A percentile compares a stretch with the other conserved stretches of the same genome.
Evolutionary conservation across 2,329 filamentous ascomycete genomes (phyloP).

Genomic region (Trichophyton simii): DNA sequence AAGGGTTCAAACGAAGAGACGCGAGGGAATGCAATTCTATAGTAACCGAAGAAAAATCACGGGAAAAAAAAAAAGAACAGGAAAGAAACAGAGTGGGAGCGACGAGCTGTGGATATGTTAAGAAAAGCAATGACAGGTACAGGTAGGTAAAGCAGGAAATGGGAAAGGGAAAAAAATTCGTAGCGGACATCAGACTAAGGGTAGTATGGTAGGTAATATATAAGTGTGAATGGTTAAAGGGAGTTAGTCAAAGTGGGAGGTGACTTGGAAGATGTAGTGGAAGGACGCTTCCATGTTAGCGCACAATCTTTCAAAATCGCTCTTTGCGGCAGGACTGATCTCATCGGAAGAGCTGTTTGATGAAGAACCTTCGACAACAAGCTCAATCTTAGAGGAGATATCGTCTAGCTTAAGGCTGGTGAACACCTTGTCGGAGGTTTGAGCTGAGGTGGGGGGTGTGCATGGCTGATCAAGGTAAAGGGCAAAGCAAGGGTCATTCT

Average conservation of each 20-base stretch:
- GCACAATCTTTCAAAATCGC: constrained; percentile 27
- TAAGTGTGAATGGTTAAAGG: not conserved
- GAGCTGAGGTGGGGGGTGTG: constrained; percentile 19
- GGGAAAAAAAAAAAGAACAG: not conserved
- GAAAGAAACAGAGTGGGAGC: not conserved
- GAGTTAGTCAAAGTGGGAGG: constrained; percentile 24
- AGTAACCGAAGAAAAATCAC: not conserved
- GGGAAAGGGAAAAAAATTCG: not conserved
- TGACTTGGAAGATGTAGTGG: constrained; percentile 29
- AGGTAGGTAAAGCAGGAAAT: not conserved
- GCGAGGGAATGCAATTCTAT: not conserved
- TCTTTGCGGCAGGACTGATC: constrained; percentile 16
- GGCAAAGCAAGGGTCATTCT: constrained; percentile 37
- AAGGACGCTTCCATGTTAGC: constrained; percentile 32
- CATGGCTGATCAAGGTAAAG: constrained; percentile 41
- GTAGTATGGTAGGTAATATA: not conserved
- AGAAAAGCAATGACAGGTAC: not conserved
- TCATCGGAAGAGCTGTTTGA: constrained; percentile 13
- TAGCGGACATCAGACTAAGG: not conserved
- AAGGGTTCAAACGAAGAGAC: not conserved
- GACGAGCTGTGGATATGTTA: not conserved
- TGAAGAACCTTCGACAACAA: constrained; percentile 7
- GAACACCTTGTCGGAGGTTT: constrained; percentile 25
- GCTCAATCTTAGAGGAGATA: constrained; percentile 33
- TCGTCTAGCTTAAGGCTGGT: constrained; percentile 52